Evolutionary conservation across 768 basidiomycete genomes (phyloP).

Genomic region (Russula foetens): DNA sequence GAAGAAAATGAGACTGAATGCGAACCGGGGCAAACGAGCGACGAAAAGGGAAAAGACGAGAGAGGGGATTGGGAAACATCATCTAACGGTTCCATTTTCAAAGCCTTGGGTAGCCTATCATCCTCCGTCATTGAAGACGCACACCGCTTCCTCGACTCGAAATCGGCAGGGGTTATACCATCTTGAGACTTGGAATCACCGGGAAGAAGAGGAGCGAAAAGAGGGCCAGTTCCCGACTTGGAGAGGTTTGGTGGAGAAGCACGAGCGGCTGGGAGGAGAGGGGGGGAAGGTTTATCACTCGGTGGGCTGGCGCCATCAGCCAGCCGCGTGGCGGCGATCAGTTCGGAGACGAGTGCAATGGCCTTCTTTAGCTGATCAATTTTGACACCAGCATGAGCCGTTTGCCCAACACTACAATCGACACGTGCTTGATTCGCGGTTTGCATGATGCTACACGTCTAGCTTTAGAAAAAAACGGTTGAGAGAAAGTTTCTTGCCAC

Average conservation of each 20-base stretch:
- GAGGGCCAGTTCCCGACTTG: slow-evolving; percentile 5
- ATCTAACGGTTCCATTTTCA: slow-evolving; percentile 43
- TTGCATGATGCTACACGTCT: slow-evolving; percentile 44
- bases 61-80: slow-evolving; percentile 27
- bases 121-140: slow-evolving; percentile 40
- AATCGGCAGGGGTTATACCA: slow-evolving; percentile 31
- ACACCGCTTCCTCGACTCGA: slow-evolving; percentile 41
- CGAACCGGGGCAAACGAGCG: slow-evolving; percentile 18
- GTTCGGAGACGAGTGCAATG: slow-evolving; percentile 44
- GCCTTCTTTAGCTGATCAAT: slow-evolving; percentile 50
- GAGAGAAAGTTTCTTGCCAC: slow-evolving; percentile 22
- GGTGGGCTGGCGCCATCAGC: slow-evolving; percentile 26
- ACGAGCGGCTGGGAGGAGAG: slow-evolving; percentile 6
- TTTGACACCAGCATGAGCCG: slow-evolving; percentile 39
- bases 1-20: slow-evolving; percentile 20
- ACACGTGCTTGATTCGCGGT: slow-evolving; percentile 51
- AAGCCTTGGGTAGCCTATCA: slow-evolving; percentile 35
- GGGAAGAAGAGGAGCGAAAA: slow-evolving; percentile 20
- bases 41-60: slow-evolving; percentile 19
- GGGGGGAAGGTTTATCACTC: slow-evolving; percentile 23
- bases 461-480: slow-evolving; percentile 6
- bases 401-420: slow-evolving; percentile 40
- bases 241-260: slow-evolving; percentile 18
- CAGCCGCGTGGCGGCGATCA: slow-evolving; percentile 40
- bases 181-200: slow-evolving; percentile 24